phyloP scores from a whole-genome alignment of 2,329 filamentous ascomycete species.

The Allantophomopsis lycopodina region DNA sequence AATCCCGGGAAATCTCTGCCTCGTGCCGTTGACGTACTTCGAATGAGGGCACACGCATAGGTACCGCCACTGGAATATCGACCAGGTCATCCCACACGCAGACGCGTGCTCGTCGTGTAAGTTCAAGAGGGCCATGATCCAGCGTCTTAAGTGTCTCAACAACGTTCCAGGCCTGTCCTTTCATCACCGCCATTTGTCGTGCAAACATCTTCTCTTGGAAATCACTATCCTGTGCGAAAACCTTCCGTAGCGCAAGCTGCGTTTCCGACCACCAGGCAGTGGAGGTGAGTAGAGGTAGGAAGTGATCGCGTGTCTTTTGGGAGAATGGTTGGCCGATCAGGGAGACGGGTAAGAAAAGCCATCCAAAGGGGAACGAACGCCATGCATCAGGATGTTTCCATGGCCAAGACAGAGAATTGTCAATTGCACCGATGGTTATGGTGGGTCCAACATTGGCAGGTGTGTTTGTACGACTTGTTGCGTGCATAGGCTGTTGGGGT shows the following conservation, averaged over 20 bases:
- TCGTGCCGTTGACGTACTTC: conserved; percentile 62
- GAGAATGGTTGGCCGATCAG: conserved; percentile 95
- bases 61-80: conserved; percentile 87
- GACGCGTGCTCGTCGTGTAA: conserved; percentile 80
- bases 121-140: conserved; percentile 85
- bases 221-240: conserved; percentile 86
- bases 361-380: conserved; percentile 87
- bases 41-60: conserved; percentile 71
- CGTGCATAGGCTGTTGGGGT: conserved; percentile 73
- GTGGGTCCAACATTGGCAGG: conserved; percentile 21
- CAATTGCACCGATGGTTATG: conserved; percentile 81
- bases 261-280: conserved; percentile 97
- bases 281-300: conserved; percentile 88
- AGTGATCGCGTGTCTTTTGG: conserved; percentile 84
- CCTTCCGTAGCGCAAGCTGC: conserved; percentile 67
- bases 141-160: conserved; percentile 89
- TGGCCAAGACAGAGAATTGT: conserved; percentile 96
- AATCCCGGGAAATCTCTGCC: conserved; percentile 24
- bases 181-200: conserved; percentile 97
- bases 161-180: conserved; percentile 98
- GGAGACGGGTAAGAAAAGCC: conserved; percentile 93
- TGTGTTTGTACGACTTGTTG: conserved; percentile 35
- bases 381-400: conserved; percentile 97
- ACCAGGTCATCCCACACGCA: conserved; percentile 98
- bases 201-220: conserved; percentile 99